These are phyloP conservation scores for Mortierella claussenii DNA, from an alignment of 192 early-diverging fungal species.

Conservation along the genomic window DNA sequence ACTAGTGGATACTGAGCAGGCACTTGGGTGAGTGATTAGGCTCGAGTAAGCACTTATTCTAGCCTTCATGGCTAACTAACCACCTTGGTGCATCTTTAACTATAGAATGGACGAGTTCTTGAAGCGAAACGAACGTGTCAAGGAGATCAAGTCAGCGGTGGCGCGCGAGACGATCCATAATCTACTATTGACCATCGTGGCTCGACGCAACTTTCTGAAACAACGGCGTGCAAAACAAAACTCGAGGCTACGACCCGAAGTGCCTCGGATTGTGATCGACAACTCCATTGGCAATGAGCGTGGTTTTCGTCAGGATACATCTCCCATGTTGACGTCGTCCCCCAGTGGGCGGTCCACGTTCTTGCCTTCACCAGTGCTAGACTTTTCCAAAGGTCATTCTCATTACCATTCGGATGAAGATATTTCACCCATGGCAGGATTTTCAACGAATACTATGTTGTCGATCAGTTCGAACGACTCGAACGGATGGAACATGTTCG, in stretches of 20 bases:
- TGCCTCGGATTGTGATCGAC: constrained; percentile 48
- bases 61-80: background rate
- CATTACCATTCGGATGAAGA: constrained; percentile 41
- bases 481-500: constrained; percentile 24
- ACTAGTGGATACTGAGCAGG: constrained; percentile 38
- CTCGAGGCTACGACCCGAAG: constrained; percentile 43
- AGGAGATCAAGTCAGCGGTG: constrained; percentile 37
- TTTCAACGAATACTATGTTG: constrained; percentile 35
- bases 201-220: constrained; percentile 42
- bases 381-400: constrained; percentile 42
- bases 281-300: constrained; percentile 35
- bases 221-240: constrained; percentile 36
- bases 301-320: constrained; percentile 21
- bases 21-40: constrained; percentile 30
- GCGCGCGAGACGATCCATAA: constrained; percentile 49
- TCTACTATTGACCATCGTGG: constrained; percentile 38
- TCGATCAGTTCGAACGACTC: constrained; percentile 44
- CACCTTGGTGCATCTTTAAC: too few relatives aligned
- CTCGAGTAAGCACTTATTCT: background rate
- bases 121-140: constrained; percentile 37
- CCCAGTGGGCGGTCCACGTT: constrained; percentile 23
- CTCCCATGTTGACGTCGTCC: constrained; percentile 43
- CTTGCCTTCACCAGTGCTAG: constrained; percentile 27
- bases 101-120: constrained; percentile 46
- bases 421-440: constrained; percentile 13